Evolutionary conservation across 805 yeast species (phyloP).

Genomic region (Lipomyces yamanashiensis): DNA sequence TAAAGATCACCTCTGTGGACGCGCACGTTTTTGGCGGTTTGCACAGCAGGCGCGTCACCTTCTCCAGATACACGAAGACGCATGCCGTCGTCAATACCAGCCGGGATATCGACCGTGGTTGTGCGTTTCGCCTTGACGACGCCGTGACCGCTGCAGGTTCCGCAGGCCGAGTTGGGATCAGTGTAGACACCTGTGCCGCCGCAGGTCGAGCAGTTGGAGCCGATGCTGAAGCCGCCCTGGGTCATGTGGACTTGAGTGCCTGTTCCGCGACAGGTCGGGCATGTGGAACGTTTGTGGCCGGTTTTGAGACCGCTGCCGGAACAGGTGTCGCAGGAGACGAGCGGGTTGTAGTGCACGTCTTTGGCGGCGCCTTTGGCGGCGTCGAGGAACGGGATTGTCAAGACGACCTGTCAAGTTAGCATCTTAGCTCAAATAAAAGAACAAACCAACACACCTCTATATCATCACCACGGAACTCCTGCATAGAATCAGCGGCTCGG

Average conservation of each 20-base stretch:
- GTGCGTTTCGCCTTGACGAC: slow-evolving; percentile 67
- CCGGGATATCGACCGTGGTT: slow-evolving; percentile 84
- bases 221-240: slow-evolving; percentile 96
- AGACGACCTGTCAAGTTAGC: slow-evolving; percentile 51
- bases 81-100: slow-evolving; percentile 86
- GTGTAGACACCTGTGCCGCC: slow-evolving; percentile 86
- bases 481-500: slow-evolving; percentile 53
- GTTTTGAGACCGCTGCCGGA: slow-evolving; percentile 82
- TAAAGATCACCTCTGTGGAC: slow-evolving; percentile 85
- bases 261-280: slow-evolving; percentile 88
- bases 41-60: slow-evolving; percentile 77
- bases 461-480: slow-evolving; percentile 87
- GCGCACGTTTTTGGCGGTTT: slow-evolving; percentile 65
- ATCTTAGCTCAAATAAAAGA: not conserved
- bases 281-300: slow-evolving; percentile 75
- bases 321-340: slow-evolving; percentile 80
- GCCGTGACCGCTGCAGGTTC: slow-evolving; percentile 87
- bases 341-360: slow-evolving; percentile 69
- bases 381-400: slow-evolving; percentile 78
- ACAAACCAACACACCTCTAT: slow-evolving; percentile 45
- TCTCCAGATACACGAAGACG: slow-evolving; percentile 81
- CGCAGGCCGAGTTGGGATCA: slow-evolving; percentile 70
- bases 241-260: slow-evolving; percentile 85
- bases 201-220: slow-evolving; percentile 87
- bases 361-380: slow-evolving; percentile 79